Evolutionary conservation across 2,329 filamentous ascomycete genomes (phyloP).

Genomic region (Hymenoscyphus salicellus): DNA sequence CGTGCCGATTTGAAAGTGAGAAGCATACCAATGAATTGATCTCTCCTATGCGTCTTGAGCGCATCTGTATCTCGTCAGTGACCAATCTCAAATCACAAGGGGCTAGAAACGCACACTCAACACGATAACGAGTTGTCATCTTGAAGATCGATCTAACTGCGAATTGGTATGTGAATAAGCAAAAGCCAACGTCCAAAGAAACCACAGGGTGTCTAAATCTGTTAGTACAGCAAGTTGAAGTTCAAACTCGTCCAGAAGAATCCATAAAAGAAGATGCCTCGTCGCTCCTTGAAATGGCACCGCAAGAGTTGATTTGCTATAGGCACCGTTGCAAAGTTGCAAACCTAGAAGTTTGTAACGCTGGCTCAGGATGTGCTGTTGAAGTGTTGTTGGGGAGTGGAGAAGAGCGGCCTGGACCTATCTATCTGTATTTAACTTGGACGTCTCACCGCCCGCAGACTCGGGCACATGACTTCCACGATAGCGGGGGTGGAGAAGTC

Average conservation of each 20-base stretch:
- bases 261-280: background rate
- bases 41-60: slow-evolving; percentile 79
- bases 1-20: background rate
- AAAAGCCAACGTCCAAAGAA: background rate
- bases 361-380: background rate
- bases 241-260: background rate
- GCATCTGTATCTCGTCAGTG: slow-evolving; percentile 47
- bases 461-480: background rate
- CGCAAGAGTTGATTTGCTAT: background rate
- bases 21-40: slow-evolving; percentile 74
- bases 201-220: background rate
- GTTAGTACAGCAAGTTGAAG: background rate
- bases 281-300: background rate
- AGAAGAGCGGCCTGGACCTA: background rate
- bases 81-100: slow-evolving; percentile 6
- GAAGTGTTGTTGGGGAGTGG: background rate
- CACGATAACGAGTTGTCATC: slow-evolving; percentile 65
- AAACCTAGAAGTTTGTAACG: background rate
- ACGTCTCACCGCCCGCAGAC: background rate
- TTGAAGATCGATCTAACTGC: slow-evolving; percentile 7
- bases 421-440: background rate
- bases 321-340: background rate
- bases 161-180: background rate
- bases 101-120: slow-evolving; percentile 62
- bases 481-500: background rate